Evolutionary conservation across 768 basidiomycete genomes (phyloP), one percentile per base, ranked within the genome.

Genomic region (Calocera viscosa): DNA sequence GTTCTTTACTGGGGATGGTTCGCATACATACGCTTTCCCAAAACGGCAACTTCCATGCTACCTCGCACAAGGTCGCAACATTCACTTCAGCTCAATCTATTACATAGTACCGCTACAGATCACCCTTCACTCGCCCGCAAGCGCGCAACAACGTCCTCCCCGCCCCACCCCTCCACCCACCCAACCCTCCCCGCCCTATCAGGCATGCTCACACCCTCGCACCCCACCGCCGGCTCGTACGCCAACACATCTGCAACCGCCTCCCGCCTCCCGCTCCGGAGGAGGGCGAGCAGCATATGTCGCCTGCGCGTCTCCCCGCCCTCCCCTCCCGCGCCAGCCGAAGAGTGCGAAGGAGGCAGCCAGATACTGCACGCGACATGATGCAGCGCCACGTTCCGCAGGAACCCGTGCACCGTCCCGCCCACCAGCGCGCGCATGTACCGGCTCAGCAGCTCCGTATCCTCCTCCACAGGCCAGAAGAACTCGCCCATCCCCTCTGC

Each of bases 311-410:
- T 60, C 53, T 60, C 53, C 14, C 53, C 53, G 14, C 53, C 53
- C 30, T 60, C 53, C 24, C 11, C 26, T 28, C 14, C 14, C 30
- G 24, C 30, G 24, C 26, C 8, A 10, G 24, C 53, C 8, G 53
- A 19, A 26, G 53, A 10, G 10, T 11, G 10, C 7, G 53, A 11
- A 26, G 53, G 53, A 60, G 26, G 30, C 14, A 28, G 80, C 91
- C 91, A 92, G 30, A 92, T 82, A 70, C 80, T 85, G 63, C 81
- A 81, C 12, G 92, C 85, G 26, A 94, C 74, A 72, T 94, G 92
- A 72, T 94, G 91, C 16, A 91, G 71, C 1, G 89, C 89, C 8
- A 94, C 76, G 47, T 86, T 75, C 49, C 82, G 78, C 67, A 89
- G 70, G 72, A 93, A 88, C 0, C 83, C 88, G 3, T 82, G 78